A percentile compares a stretch with the other conserved stretches of the same genome.
These are phyloP conservation scores for Arachis hypogaea DNA, from an alignment of 306 rosid species.

Conservation along the genomic window DNA sequence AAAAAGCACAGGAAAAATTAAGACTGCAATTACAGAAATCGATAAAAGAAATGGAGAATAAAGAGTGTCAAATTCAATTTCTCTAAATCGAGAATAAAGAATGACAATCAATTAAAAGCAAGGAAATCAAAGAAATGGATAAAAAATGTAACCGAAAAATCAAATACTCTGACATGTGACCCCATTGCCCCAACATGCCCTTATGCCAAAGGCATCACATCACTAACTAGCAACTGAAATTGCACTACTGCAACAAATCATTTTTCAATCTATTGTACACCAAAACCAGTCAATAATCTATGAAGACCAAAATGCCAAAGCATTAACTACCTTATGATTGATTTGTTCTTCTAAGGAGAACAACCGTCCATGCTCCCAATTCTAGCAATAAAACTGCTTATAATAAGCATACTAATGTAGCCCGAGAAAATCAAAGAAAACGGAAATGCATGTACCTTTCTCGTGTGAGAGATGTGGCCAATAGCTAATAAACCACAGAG, in stretches of 20 bases:
- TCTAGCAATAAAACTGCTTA: conserved; percentile 45
- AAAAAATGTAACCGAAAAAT: conserved; percentile 13
- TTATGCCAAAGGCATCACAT: background rate
- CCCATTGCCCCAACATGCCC: conserved; percentile 20
- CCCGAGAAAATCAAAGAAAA: conserved; percentile 28
- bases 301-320: conserved; percentile 17
- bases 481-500: conserved; percentile 57
- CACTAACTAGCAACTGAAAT: conserved; percentile 20
- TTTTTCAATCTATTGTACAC: background rate
- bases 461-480: conserved; percentile 74
- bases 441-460: conserved; percentile 54
- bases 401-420: conserved; percentile 26
- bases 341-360: conserved; percentile 90
- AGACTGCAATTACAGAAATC: background rate
- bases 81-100: too few species aligned
- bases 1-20: conserved; percentile 36
- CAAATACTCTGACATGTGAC: background rate
- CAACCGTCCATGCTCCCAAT: conserved; percentile 79
- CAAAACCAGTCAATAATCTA: conserved; percentile 16
- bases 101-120: conserved; percentile 19
- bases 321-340: conserved; percentile 70
- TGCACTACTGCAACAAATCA: conserved; percentile 22
- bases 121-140: conserved; percentile 6
- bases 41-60: too few species aligned
- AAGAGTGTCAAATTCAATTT: too few species aligned